Evolutionary conservation across 352 stramenopile genomes (phyloP).

Genomic region (Globisporangium paddicum): DNA sequence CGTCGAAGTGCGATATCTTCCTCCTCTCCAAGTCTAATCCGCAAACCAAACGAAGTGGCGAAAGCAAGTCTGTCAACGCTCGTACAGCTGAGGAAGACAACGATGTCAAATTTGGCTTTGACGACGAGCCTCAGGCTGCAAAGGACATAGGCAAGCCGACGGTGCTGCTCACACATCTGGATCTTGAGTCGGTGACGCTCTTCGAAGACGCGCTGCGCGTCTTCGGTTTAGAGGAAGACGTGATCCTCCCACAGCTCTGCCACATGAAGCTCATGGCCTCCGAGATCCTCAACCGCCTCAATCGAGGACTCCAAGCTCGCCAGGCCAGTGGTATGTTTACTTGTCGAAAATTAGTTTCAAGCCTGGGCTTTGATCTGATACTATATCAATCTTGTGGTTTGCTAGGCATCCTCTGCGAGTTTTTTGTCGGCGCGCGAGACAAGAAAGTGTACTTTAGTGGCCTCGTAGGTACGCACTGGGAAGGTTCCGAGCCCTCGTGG

Average conservation of each 20-base stretch:
- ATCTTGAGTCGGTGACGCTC: slow-evolving; percentile 12
- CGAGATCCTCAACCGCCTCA: slow-evolving; percentile 52
- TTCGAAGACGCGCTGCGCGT: slow-evolving; percentile 18
- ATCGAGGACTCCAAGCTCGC: slow-evolving; percentile 23
- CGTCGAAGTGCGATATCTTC: slow-evolving; percentile 20
- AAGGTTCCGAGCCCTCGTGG: slow-evolving; percentile 33
- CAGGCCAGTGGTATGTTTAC: slow-evolving; percentile 25
- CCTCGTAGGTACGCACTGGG: slow-evolving; percentile 45
- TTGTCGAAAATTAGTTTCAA: background rate
- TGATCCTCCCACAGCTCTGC: slow-evolving; percentile 38
- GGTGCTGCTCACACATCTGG: slow-evolving; percentile 2
- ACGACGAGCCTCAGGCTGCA: background rate
- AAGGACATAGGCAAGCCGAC: background rate
- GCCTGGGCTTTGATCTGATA: background rate
- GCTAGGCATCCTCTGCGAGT: slow-evolving; percentile 48
- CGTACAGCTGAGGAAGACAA: slow-evolving; percentile 4
- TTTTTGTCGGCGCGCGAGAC: slow-evolving; percentile 35
- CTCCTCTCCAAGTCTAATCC: background rate
- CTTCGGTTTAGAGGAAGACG: slow-evolving; percentile 33
- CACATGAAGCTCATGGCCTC: slow-evolving; percentile 53
- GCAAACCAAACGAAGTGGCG: background rate
- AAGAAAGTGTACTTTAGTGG: slow-evolving; percentile 36
- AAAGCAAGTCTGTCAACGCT: background rate
- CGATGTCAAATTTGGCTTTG: no score
- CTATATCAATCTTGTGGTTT: background rate